Conservation (phyloP, 169 alveolate species). For the Theileria annulata region DNA sequence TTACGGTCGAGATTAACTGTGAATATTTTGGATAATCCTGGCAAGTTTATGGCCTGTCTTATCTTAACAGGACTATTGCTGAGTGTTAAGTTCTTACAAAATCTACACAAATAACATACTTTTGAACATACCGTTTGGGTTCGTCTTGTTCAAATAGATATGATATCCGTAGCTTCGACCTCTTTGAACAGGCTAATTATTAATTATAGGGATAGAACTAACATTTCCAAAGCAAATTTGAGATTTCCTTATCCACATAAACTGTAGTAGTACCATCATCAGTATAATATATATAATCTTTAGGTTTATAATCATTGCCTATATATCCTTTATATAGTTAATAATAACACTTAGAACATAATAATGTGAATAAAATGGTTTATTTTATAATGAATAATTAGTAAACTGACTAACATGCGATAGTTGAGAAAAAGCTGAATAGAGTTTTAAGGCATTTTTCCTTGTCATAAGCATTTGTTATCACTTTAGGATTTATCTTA, state of each 20-base stretch:
- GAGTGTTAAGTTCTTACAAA: constrained; percentile 55
- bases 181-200: constrained; percentile 50
- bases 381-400: no score
- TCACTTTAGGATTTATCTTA: constrained; percentile 21
- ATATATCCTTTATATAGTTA: neutral
- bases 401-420: constrained; percentile 25
- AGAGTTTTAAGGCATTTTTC: constrained; percentile 53
- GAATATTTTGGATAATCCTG: constrained; percentile 16
- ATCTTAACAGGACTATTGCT: constrained; percentile 41
- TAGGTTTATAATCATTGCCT: constrained; percentile 33
- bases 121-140: constrained; percentile 30
- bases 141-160: constrained; percentile 59
- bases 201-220: neutral
- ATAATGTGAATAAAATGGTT: neutral
- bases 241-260: constrained; percentile 34
- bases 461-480: constrained; percentile 43
- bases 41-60: constrained; percentile 28
- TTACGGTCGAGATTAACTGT: constrained; percentile 21
- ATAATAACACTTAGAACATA: neutral
- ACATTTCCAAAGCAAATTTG: constrained; percentile 59
- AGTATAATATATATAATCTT: constrained; percentile 26
- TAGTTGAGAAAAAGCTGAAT: constrained; percentile 42
- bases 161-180: constrained; percentile 31
- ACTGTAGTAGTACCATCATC: constrained; percentile 29
- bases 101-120: neutral